Conservation (phyloP, 1,284 basidiomycete genomes). For the Ustilago esculenta region DNA sequence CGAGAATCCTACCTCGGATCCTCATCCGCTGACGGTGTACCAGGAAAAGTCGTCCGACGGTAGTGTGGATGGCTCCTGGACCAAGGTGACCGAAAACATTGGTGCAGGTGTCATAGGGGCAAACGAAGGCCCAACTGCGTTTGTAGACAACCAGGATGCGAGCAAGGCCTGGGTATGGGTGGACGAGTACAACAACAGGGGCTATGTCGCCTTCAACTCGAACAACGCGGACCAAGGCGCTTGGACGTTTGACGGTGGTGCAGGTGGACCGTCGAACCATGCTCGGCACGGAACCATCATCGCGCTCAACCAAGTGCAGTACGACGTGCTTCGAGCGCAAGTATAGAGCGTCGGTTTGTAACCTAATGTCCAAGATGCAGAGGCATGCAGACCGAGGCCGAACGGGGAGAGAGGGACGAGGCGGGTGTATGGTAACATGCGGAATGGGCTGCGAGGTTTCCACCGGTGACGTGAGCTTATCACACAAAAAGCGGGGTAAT, state of each 20-base stretch:
- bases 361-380: too few species aligned
- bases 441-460: not conserved
- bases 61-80: constrained; percentile 7
- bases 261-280: constrained; percentile 8
- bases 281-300: constrained; percentile 23
- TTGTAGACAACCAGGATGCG: constrained; percentile 13
- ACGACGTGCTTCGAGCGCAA: constrained; percentile 4
- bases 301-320: constrained; percentile 14
- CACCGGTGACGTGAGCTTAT: too few species aligned
- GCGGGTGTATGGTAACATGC: too few species aligned
- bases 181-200: constrained; percentile 17
- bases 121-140: constrained; percentile 17
- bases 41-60: constrained; percentile 12
- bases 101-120: constrained; percentile 1
- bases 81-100: constrained; percentile 18
- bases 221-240: not conserved
- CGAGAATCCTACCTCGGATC: constrained; percentile 20
- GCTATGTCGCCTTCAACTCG: constrained; percentile 14
- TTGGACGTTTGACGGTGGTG: constrained; percentile 4
- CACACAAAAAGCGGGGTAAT: too few species aligned
- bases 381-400: too few species aligned
- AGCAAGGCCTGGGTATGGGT: constrained; percentile 12
- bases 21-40: constrained; percentile 16
- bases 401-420: too few species aligned
- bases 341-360: too few species aligned